Conservation (phyloP, 2,329 filamentous ascomycete species). For the Neofusicoccum sp. region DNA sequence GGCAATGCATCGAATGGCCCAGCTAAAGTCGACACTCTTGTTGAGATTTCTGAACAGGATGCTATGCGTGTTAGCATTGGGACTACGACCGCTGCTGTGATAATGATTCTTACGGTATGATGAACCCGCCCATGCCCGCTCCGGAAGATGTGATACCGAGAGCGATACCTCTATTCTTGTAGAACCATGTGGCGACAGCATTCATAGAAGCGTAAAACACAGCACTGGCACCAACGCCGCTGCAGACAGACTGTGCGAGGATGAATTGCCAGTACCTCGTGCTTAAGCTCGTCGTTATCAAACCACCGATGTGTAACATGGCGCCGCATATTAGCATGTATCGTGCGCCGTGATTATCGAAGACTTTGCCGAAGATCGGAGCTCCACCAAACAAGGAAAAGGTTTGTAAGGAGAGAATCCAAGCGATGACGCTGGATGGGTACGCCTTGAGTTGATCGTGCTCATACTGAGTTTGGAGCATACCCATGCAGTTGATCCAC, state of each 20-base stretch:
- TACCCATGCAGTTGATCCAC: constrained; percentile 46
- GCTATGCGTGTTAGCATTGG: constrained; percentile 27
- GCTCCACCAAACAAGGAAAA: constrained; percentile 55
- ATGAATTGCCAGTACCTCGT: constrained; percentile 49
- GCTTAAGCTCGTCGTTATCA: constrained; percentile 46
- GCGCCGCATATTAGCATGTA: constrained; percentile 39
- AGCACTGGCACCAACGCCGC: constrained; percentile 48
- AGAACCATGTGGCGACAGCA: constrained; percentile 49
- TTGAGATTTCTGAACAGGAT: constrained; percentile 58
- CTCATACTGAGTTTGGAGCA: constrained; percentile 51
- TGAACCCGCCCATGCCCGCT: constrained; percentile 49
- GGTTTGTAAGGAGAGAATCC: constrained; percentile 48
- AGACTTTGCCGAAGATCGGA: constrained; percentile 63
- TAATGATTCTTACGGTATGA: constrained; percentile 51
- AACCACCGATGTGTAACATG: constrained; percentile 41
- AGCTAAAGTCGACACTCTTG: constrained; percentile 57
- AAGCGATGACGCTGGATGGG: constrained; percentile 41
- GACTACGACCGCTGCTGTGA: neutral
- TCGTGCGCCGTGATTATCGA: constrained; percentile 63
- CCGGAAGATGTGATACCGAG: constrained; percentile 49
- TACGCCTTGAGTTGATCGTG: constrained; percentile 37
- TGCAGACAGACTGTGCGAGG: constrained; percentile 48
- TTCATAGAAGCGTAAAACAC: constrained; percentile 47
- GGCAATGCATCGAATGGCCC: constrained; percentile 64
- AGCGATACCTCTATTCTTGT: constrained; percentile 43